These are phyloP conservation scores for Porodaedalea pini DNA, from an alignment of 1,284 basidiomycete genomes.

Conservation along the genomic window DNA sequence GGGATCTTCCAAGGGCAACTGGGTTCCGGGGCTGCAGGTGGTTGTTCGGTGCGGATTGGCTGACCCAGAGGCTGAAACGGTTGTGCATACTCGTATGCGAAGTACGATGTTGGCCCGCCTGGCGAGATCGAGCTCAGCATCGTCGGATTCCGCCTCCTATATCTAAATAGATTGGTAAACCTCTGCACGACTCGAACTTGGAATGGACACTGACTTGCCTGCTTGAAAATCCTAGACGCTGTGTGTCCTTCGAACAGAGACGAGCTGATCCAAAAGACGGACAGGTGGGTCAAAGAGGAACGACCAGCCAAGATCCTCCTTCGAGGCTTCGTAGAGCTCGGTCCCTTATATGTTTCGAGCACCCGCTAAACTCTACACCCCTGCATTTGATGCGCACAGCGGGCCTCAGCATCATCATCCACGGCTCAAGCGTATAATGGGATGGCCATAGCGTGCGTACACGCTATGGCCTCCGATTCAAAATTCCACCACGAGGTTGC, in stretches of 20 bases:
- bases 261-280: too few species aligned
- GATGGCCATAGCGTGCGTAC: constrained; percentile 8
- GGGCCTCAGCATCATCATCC: not conserved
- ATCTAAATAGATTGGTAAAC: not conserved
- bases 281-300: too few species aligned
- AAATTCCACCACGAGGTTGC: not conserved
- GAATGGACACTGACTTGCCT: too few species aligned
- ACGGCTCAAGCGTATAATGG: not conserved
- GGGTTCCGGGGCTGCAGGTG: not conserved
- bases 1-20: not conserved
- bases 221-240: too few species aligned
- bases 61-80: constrained; percentile 8
- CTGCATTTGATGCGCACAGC: not conserved
- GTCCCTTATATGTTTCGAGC: not conserved
- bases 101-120: not conserved
- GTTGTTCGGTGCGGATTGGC: too few species aligned
- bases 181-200: too few species aligned
- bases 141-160: too few species aligned
- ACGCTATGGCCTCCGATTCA: constrained; percentile 1
- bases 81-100: not conserved
- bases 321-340: too few species aligned
- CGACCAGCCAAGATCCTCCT: too few species aligned
- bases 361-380: not conserved
- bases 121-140: not conserved
- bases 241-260: too few species aligned